phyloP scores from a whole-genome alignment of 371 early-diverging fungal species.

The Syncephalis fuscata region DNA sequence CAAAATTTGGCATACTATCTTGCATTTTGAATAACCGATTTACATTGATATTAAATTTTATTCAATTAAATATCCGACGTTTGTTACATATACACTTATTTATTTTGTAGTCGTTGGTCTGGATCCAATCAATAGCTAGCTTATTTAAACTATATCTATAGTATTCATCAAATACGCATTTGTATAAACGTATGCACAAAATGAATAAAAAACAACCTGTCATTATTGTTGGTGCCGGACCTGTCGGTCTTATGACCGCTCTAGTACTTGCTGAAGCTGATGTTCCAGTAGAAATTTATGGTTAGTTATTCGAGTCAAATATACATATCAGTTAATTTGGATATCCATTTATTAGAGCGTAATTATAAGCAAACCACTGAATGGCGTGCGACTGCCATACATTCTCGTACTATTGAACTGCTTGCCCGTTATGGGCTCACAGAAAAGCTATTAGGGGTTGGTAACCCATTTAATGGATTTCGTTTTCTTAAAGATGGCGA shows the following conservation, averaged over 20 bases:
- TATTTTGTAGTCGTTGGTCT: too few relatives aligned
- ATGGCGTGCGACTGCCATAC: slow-evolving; percentile 12
- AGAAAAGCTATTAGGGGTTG: slow-evolving; percentile 9
- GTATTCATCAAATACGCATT: too few relatives aligned
- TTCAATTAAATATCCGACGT: too few relatives aligned
- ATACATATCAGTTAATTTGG: neutral
- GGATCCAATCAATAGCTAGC: too few relatives aligned
- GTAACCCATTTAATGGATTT: slow-evolving; percentile 9
- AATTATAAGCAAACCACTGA: slow-evolving; percentile 3
- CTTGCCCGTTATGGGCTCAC: slow-evolving; percentile 8
- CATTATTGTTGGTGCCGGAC: slow-evolving; percentile 14
- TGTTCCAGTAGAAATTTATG: slow-evolving; percentile 4
- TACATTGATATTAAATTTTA: too few relatives aligned
- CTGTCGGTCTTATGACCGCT: slow-evolving; percentile 12
- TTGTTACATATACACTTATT: too few relatives aligned
- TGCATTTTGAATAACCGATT: too few relatives aligned
- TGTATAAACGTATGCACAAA: too few relatives aligned
- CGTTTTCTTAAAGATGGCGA: slow-evolving; percentile 9
- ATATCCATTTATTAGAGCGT: slow-evolving; percentile 6
- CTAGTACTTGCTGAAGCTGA: slow-evolving; percentile 10
- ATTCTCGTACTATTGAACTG: slow-evolving; percentile 15
- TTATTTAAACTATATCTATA: too few relatives aligned
- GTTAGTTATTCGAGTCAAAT: neutral
- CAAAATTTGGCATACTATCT: too few relatives aligned
- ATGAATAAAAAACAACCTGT: neutral